phyloP scores from a whole-genome alignment of 139 green algal genomes.

The Pleodorina starrii region DNA sequence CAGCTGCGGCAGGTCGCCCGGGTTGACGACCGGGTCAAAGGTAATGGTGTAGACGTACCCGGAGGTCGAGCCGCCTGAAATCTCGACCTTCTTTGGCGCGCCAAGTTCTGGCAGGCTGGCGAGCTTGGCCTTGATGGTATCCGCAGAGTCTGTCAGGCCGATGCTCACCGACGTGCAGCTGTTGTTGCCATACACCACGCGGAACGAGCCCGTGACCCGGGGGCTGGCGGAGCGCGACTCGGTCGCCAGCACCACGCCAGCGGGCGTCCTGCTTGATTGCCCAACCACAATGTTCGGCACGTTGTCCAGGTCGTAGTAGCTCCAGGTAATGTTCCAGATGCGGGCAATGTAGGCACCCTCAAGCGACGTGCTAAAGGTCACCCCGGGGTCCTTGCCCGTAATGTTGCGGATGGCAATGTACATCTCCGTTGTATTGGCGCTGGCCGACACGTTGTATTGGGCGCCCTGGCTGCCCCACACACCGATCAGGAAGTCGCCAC shows the following conservation, averaged over 20 bases:
- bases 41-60: slow-evolving; percentile 22
- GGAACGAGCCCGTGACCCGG: background rate
- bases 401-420: background rate
- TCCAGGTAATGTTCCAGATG: slow-evolving; percentile 30
- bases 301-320: background rate
- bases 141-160: background rate
- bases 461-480: background rate
- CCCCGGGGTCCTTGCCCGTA: background rate
- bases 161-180: slow-evolving; percentile 12
- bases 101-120: background rate
- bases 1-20: slow-evolving; percentile 40
- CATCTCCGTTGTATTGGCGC: background rate
- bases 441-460: background rate
- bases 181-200: background rate
- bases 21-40: slow-evolving; percentile 43
- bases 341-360: slow-evolving; percentile 33
- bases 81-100: background rate
- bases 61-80: background rate
- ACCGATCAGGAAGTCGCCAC: background rate
- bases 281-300: background rate
- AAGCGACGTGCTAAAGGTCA: background rate
- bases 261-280: background rate
- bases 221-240: background rate
- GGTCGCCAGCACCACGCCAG: background rate
- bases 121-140: slow-evolving; percentile 1